Conservation (phyloP, 129 eudicot species). For the Artemisia annua region DNA sequence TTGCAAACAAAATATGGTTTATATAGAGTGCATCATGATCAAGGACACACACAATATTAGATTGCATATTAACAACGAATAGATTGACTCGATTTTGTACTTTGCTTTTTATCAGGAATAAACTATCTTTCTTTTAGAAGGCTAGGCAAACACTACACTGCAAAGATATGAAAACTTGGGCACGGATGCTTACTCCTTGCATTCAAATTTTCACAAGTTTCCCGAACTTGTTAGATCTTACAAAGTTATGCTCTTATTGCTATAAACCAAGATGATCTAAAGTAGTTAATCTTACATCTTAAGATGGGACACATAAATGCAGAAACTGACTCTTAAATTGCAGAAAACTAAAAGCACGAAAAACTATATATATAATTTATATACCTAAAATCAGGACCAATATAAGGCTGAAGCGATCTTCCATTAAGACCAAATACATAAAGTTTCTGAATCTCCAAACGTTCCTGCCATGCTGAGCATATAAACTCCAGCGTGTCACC, state of each 20-base stretch:
- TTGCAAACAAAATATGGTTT: too few species aligned
- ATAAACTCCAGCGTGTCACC: slow-evolving; percentile 52
- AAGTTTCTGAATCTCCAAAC: slow-evolving; percentile 56
- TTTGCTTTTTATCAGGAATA: too few species aligned
- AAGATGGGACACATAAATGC: neutral
- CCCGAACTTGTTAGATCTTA: neutral
- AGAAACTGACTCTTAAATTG: neutral
- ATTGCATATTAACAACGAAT: too few species aligned
- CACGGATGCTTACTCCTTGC: neutral
- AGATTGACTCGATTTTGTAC: too few species aligned
- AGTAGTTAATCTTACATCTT: slow-evolving; percentile 3
- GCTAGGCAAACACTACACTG: too few species aligned
- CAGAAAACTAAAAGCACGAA: neutral
- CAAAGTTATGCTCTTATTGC: neutral
- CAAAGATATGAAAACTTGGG: too few species aligned
- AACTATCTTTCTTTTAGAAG: too few species aligned
- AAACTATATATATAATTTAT: neutral
- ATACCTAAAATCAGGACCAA: slow-evolving; percentile 67
- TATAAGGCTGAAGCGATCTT: slow-evolving; percentile 36
- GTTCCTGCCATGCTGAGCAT: slow-evolving; percentile 71
- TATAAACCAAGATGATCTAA: neutral
- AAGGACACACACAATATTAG: too few species aligned
- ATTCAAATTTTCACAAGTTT: neutral
- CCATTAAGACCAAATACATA: slow-evolving; percentile 34
- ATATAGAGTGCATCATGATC: too few species aligned